Percentiles rank a stretch among this genome's conserved stretches.
These are phyloP conservation scores for Cryphonectria carpinicola DNA, from an alignment of 2,329 filamentous ascomycete genomes.

Conservation along the genomic window DNA sequence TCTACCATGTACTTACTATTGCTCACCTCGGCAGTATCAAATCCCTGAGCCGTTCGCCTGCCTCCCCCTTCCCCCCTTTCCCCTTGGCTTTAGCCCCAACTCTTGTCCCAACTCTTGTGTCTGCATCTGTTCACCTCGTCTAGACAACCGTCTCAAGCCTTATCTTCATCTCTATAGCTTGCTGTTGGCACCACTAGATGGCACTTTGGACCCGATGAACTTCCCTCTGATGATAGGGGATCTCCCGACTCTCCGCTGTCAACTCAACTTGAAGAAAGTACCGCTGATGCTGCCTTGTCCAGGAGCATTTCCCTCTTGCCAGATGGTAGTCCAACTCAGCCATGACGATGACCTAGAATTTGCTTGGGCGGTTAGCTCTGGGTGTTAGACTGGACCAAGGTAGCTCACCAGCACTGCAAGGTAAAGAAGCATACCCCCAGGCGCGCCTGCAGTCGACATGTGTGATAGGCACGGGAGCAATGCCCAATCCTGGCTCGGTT, in stretches of 20 bases:
- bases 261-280: neutral
- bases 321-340: neutral
- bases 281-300: neutral
- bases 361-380: neutral
- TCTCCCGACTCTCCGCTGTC: neutral
- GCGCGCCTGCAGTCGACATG: neutral
- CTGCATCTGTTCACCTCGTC: neutral
- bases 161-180: neutral
- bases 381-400: neutral
- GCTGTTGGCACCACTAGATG: neutral
- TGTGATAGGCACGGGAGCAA: neutral
- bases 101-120: neutral
- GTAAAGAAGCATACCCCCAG: neutral
- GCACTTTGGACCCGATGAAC: neutral
- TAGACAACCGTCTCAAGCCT: neutral
- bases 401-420: neutral
- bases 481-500: neutral
- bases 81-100: neutral
- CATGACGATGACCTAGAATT: neutral
- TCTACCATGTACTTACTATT: neutral
- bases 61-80: too few relatives aligned
- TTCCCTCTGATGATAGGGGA: neutral
- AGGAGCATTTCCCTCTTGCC: neutral
- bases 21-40: neutral
- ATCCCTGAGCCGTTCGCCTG: neutral